A percentile compares a stretch with the other conserved stretches of the same genome.
Evolutionary conservation across 768 basidiomycete genomes (phyloP).

Genomic region (Harrya chromipes): DNA sequence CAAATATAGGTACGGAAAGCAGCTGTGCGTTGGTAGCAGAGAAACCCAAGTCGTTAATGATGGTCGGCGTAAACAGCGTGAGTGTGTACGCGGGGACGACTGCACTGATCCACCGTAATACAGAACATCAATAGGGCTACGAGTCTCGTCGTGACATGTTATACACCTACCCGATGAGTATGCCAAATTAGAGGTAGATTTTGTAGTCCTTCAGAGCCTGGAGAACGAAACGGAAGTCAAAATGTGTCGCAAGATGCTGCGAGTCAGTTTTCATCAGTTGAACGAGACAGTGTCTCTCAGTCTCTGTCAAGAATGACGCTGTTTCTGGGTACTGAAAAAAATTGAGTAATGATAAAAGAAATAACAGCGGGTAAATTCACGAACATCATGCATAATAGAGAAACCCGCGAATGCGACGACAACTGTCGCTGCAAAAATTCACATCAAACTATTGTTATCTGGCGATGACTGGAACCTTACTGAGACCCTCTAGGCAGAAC

Average conservation of each 20-base stretch:
- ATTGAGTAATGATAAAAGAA: neutral
- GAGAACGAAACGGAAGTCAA: conserved; percentile 41
- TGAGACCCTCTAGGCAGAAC: conserved; percentile 22
- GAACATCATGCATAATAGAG: conserved; percentile 50
- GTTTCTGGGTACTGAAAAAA: conserved; percentile 46
- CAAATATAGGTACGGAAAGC: conserved; percentile 43
- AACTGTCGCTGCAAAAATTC: conserved; percentile 10
- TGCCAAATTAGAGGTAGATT: conserved; percentile 26
- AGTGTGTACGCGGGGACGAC: conserved; percentile 42
- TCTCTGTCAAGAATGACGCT: conserved; percentile 44
- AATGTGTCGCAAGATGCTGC: conserved; percentile 40
- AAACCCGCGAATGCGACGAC: conserved; percentile 22
- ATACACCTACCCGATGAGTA: conserved; percentile 36
- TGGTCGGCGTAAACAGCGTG: conserved; percentile 45
- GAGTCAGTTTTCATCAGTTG: conserved; percentile 41
- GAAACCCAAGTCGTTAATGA: conserved; percentile 44
- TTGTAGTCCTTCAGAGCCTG: conserved; percentile 46
- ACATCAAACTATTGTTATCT: neutral
- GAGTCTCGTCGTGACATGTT: neutral
- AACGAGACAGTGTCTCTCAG: conserved; percentile 37
- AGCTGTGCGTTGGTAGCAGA: conserved; percentile 44
- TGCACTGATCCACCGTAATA: conserved; percentile 19
- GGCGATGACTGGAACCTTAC: neutral
- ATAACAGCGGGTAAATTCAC: conserved; percentile 2
- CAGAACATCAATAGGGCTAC: neutral